Evolutionary conservation across 2,329 filamentous ascomycete species (phyloP).

Genomic region (Phialophora verrucosa): DNA sequence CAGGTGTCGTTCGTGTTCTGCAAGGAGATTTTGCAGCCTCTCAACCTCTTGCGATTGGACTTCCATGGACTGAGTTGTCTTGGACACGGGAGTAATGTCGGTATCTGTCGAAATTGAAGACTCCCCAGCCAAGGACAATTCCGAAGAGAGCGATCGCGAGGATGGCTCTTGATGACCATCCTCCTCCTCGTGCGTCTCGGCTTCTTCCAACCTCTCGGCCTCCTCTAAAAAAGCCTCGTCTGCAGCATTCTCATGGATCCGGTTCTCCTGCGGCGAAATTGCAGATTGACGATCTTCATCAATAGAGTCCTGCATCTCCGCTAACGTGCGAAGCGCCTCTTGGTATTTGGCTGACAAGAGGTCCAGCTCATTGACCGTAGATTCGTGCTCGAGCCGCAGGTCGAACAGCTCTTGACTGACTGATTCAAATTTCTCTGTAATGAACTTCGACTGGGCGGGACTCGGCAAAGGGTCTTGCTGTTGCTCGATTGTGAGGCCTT

Average conservation of each 20-base stretch:
- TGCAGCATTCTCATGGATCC: constrained; percentile 54
- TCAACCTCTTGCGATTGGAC: constrained; percentile 67
- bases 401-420: constrained; percentile 92
- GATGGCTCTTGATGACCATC: constrained; percentile 72
- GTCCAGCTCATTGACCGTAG: constrained; percentile 79
- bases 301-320: constrained; percentile 82
- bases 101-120: constrained; percentile 68
- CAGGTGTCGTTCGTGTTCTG: constrained; percentile 78
- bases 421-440: constrained; percentile 89
- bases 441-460: constrained; percentile 80
- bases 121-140: constrained; percentile 85
- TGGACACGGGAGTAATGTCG: constrained; percentile 37
- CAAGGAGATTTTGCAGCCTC: constrained; percentile 70
- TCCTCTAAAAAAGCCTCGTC: constrained; percentile 87
- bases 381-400: constrained; percentile 87
- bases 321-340: constrained; percentile 78
- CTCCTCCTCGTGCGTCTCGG: constrained; percentile 66
- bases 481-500: constrained; percentile 50
- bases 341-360: constrained; percentile 87
- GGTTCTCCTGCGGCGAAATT: constrained; percentile 48
- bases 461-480: constrained; percentile 63
- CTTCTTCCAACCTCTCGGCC: constrained; percentile 68
- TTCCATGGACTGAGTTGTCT: constrained; percentile 29
- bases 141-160: constrained; percentile 90
- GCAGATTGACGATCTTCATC: constrained; percentile 73